A percentile compares a stretch with the other conserved stretches of the same genome.
Conservation (phyloP, 371 early-diverging fungal genomes). For the Choanephora cucurbitarum region DNA sequence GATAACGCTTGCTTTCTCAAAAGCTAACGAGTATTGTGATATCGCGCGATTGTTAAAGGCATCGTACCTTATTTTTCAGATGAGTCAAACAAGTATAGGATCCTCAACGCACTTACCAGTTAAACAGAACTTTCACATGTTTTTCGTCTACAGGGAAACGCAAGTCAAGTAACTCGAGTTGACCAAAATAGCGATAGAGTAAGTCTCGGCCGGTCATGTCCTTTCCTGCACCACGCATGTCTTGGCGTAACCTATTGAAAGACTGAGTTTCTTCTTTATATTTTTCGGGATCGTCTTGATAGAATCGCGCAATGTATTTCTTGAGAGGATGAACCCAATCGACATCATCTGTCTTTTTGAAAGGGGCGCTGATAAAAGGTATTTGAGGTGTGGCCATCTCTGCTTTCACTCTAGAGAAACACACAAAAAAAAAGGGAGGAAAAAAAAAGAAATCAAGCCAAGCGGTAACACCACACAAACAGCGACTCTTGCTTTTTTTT, state of each 20-base stretch:
- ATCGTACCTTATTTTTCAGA: slow-evolving; percentile 69
- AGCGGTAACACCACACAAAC: too few relatives aligned
- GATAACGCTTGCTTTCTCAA: slow-evolving; percentile 93
- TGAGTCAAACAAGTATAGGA: not conserved
- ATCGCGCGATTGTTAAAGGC: slow-evolving; percentile 66
- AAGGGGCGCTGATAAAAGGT: slow-evolving; percentile 64
- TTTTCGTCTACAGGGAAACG: slow-evolving; percentile 92
- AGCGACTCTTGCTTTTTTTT: slow-evolving; percentile 4
- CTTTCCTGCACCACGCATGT: slow-evolving; percentile 91
- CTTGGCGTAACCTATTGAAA: slow-evolving; percentile 91
- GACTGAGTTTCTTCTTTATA: slow-evolving; percentile 82
- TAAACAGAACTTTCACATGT: slow-evolving; percentile 83
- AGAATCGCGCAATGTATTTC: slow-evolving; percentile 78
- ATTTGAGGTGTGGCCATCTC: slow-evolving; percentile 54
- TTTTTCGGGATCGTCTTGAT: slow-evolving; percentile 92
- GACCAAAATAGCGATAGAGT: slow-evolving; percentile 94
- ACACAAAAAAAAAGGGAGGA: slow-evolving; percentile 8
- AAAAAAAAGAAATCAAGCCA: slow-evolving; percentile 4
- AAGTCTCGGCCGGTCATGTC: slow-evolving; percentile 92
- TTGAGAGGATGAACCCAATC: slow-evolving; percentile 86
- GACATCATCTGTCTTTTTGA: slow-evolving; percentile 70
- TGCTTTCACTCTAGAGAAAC: not conserved
- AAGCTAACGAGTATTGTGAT: slow-evolving; percentile 89
- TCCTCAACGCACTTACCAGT: slow-evolving; percentile 65
- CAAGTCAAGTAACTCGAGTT: slow-evolving; percentile 91